Evolutionary conservation across 2,329 filamentous ascomycete species (phyloP).

Genomic region (Cladophialophora chaetospira): DNA sequence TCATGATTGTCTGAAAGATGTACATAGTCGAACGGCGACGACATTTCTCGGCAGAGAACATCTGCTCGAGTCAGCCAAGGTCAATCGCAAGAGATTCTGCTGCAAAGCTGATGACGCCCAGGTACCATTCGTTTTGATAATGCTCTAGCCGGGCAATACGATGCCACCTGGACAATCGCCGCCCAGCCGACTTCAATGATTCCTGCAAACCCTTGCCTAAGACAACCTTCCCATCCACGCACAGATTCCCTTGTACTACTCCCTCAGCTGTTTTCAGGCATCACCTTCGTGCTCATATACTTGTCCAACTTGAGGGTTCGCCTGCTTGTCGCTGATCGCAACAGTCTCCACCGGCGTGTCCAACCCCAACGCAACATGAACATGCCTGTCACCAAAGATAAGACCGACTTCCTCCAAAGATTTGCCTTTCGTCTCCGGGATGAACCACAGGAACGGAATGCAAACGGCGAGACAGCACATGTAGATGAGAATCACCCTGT

Average conservation of each 20-base stretch:
- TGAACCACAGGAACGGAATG: constrained; percentile 57
- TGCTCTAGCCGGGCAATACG: no score
- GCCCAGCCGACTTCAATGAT: not conserved
- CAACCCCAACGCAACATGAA: constrained; percentile 7
- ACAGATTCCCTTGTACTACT: not conserved
- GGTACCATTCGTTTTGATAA: no score
- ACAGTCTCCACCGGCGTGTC: not conserved
- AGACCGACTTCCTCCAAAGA: constrained; percentile 70
- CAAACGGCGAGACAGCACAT: constrained; percentile 68
- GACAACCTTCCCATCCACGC: not conserved
- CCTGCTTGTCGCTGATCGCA: constrained; percentile 9
- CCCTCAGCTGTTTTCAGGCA: not conserved
- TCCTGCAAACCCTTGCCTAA: not conserved
- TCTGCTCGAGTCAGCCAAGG: not conserved
- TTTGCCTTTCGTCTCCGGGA: constrained; percentile 69
- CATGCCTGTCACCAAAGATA: constrained; percentile 25
- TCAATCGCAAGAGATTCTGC: not conserved
- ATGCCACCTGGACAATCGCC: no score
- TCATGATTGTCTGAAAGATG: constrained; percentile 21
- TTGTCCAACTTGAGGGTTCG: not conserved
- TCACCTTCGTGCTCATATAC: constrained; percentile 8
- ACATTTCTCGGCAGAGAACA: not conserved
- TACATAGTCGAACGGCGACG: not conserved
- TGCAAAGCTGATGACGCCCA: no score
- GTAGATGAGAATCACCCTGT: constrained; percentile 75